phyloP scores from a whole-genome alignment of 306 rosid species.

The Glycine latifolia region DNA sequence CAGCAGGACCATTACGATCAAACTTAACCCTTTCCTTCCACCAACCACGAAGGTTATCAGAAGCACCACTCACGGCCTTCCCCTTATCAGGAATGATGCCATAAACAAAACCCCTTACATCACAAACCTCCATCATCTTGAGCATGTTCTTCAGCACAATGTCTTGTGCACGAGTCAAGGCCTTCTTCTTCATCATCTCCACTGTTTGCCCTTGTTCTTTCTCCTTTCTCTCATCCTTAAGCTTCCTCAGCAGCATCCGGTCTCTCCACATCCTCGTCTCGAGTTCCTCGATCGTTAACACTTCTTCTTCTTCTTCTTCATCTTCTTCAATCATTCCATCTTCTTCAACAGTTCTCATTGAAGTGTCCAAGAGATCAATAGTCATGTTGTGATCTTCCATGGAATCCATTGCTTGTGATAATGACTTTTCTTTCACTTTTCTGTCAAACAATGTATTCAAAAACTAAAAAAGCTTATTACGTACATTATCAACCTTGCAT shows the following conservation, averaged over 20 bases:
- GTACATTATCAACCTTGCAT: not conserved
- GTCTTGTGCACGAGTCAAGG: slow-evolving; percentile 73
- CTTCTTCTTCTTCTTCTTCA: not conserved
- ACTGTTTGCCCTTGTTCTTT: not conserved
- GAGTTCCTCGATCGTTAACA: slow-evolving; percentile 9
- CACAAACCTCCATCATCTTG: slow-evolving; percentile 82
- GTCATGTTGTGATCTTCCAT: not conserved
- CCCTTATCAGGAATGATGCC: slow-evolving; percentile 79
- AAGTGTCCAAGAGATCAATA: not conserved
- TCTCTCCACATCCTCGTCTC: slow-evolving; percentile 42
- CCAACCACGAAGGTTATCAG: slow-evolving; percentile 87
- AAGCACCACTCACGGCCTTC: slow-evolving; percentile 70
- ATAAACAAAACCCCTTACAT: slow-evolving; percentile 73
- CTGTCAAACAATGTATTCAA: not conserved
- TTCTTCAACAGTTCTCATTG: not conserved
- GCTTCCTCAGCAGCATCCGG: slow-evolving; percentile 6
- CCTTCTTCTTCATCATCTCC: slow-evolving; percentile 52
- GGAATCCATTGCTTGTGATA: no score
- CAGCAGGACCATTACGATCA: slow-evolving; percentile 71
- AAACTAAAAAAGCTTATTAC: not conserved
- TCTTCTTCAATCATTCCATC: not conserved
- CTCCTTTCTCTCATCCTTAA: slow-evolving; percentile 9
- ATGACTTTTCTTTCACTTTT: not conserved
- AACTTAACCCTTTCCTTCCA: slow-evolving; percentile 82
- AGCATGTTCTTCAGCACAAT: slow-evolving; percentile 72